Conservation (phyloP, 2,329 filamentous ascomycete species). For the Arachnopeziza araneosa region DNA sequence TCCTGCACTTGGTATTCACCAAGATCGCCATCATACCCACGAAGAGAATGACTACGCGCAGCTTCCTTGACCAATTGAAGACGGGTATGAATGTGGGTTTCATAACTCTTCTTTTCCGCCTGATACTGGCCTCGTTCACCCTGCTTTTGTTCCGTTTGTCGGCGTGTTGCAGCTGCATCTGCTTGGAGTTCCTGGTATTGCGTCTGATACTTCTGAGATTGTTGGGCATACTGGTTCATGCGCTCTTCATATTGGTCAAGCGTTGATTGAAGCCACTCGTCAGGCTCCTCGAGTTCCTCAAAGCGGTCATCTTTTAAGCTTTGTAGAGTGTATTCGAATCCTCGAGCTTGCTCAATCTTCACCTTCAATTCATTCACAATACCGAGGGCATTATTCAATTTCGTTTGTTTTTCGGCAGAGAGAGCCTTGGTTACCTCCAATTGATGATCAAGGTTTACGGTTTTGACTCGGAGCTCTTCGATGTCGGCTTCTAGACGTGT, state of each 20-base stretch:
- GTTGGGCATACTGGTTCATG: slow-evolving; percentile 58
- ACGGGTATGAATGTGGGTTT: slow-evolving; percentile 69
- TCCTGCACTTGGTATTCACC: slow-evolving; percentile 66
- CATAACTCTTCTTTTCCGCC: slow-evolving; percentile 82
- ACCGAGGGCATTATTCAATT: slow-evolving; percentile 67
- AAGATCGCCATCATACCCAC: slow-evolving; percentile 76
- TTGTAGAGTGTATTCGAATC: slow-evolving; percentile 63
- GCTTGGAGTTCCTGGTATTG: slow-evolving; percentile 61
- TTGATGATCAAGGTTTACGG: slow-evolving; percentile 52
- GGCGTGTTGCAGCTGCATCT: slow-evolving; percentile 40
- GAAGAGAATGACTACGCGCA: slow-evolving; percentile 70
- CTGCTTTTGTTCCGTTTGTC: slow-evolving; percentile 45
- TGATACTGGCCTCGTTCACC: slow-evolving; percentile 71
- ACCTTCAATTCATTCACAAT: slow-evolving; percentile 71
- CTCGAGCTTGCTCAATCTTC: slow-evolving; percentile 69
- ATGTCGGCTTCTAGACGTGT: slow-evolving; percentile 62
- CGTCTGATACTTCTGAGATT: slow-evolving; percentile 56
- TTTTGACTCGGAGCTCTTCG: slow-evolving; percentile 52
- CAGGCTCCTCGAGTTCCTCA: slow-evolving; percentile 71
- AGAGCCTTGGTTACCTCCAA: slow-evolving; percentile 51
- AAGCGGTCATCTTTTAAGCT: slow-evolving; percentile 63
- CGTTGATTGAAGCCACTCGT: slow-evolving; percentile 66
- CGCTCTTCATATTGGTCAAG: slow-evolving; percentile 74
- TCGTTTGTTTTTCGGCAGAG: slow-evolving; percentile 61
- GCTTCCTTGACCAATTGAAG: slow-evolving; percentile 71